phyloP scores from a whole-genome alignment of 23 red algal species.

The Gracilariopsis chorda region DNA sequence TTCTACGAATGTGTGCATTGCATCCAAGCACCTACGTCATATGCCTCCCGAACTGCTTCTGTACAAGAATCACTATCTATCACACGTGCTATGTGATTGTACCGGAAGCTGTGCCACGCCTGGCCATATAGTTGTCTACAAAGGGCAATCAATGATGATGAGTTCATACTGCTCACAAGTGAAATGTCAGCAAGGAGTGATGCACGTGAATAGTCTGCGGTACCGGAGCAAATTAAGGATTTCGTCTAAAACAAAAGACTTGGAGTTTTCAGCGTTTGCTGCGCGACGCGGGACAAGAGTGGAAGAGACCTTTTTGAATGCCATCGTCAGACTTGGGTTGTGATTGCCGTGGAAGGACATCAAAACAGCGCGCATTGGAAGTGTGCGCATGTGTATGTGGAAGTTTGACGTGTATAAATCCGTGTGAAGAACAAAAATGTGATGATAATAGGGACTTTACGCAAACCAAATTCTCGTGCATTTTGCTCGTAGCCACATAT shows the following conservation, averaged over 20 bases:
- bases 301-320: neutral
- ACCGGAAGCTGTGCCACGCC: slow-evolving; percentile 30
- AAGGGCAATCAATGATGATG: slow-evolving; percentile 41
- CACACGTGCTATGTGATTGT: slow-evolving; percentile 29
- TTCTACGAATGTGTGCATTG: neutral
- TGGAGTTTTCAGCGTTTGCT: slow-evolving; percentile 41
- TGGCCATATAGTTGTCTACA: slow-evolving; percentile 30
- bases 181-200: neutral
- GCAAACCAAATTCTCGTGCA: too few relatives aligned
- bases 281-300: slow-evolving; percentile 5
- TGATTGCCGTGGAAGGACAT: too few relatives aligned
- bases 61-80: neutral
- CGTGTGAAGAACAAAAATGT: too few relatives aligned
- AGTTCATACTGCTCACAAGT: slow-evolving; percentile 20
- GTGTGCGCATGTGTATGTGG: too few relatives aligned
- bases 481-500: too few relatives aligned
- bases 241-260: neutral
- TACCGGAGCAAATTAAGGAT: neutral
- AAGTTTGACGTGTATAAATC: too few relatives aligned
- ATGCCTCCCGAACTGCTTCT: neutral
- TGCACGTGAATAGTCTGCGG: slow-evolving; percentile 44
- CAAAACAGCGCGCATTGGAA: too few relatives aligned
- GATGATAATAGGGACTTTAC: too few relatives aligned
- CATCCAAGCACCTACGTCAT: neutral
- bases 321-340: slow-evolving; percentile 8